A percentile compares a stretch with the other conserved stretches of the same genome.
Evolutionary conservation across 2,329 filamentous ascomycete species (phyloP).

Genomic region (Aspergillus fructus): DNA sequence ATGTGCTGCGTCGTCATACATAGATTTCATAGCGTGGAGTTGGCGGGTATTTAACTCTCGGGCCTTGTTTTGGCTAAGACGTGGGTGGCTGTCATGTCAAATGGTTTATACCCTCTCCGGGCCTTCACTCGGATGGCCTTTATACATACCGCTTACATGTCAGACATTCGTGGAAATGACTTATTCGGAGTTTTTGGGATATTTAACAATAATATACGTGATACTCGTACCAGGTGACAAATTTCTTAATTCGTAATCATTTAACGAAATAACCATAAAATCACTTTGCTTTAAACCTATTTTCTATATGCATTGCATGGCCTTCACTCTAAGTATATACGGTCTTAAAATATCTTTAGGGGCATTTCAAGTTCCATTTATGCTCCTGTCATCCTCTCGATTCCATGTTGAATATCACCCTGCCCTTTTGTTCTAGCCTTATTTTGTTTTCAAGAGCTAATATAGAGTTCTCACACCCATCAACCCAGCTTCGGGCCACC

Average conservation of each 20-base stretch:
- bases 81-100: neutral
- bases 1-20: constrained; percentile 5
- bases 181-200: neutral
- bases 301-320: neutral
- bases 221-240: neutral
- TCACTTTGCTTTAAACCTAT: neutral
- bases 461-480: neutral
- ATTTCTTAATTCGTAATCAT: neutral
- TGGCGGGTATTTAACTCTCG: constrained; percentile 19
- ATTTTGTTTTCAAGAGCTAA: neutral
- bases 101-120: neutral
- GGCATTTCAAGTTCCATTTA: neutral
- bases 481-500: neutral
- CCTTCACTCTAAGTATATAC: neutral
- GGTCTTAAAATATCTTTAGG: neutral
- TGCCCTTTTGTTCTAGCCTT: neutral
- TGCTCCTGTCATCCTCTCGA: neutral
- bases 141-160: neutral
- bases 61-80: neutral
- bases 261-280: neutral
- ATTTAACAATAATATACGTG: neutral
- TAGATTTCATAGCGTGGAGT: constrained; percentile 32
- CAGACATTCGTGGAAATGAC: neutral
- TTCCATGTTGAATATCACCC: constrained; percentile 10
- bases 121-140: neutral